Conservation (phyloP, 805 yeast genomes). For the Candida sanyiensis region DNA sequence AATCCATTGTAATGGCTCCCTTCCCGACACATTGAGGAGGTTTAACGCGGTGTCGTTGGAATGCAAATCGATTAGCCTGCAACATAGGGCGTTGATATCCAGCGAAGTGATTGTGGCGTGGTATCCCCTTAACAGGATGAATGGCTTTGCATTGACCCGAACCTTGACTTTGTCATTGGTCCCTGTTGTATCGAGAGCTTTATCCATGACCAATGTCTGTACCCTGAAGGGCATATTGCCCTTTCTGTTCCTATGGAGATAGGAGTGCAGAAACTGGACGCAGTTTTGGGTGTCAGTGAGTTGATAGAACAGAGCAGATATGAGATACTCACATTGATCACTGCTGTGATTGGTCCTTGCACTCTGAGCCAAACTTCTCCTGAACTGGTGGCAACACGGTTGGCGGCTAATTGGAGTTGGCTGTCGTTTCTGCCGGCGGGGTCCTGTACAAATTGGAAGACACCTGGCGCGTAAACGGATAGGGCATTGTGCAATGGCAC, state of each 20-base stretch:
- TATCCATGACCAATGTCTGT: not conserved
- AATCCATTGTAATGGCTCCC: too few relatives aligned
- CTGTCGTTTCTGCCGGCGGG: not conserved
- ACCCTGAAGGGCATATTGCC: not conserved
- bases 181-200: not conserved
- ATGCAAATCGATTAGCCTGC: not conserved
- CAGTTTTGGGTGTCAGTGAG: too few relatives aligned
- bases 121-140: constrained; percentile 3
- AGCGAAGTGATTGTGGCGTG: constrained; percentile 1
- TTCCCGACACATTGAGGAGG: too few relatives aligned
- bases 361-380: constrained; percentile 5
- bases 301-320: too few relatives aligned
- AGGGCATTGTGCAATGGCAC: not conserved
- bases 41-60: not conserved
- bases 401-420: not conserved
- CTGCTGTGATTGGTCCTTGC: not conserved
- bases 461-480: constrained; percentile 6
- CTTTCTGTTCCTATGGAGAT: not conserved
- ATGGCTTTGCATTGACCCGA: not conserved
- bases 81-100: not conserved
- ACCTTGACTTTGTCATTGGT: not conserved
- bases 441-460: not conserved
- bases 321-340: constrained; percentile 1
- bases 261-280: not conserved
- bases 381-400: constrained; percentile 3